Base-by-base conservation (phyloP, 352 stramenopile genomes). In the Phytophthora capsici region DNA sequence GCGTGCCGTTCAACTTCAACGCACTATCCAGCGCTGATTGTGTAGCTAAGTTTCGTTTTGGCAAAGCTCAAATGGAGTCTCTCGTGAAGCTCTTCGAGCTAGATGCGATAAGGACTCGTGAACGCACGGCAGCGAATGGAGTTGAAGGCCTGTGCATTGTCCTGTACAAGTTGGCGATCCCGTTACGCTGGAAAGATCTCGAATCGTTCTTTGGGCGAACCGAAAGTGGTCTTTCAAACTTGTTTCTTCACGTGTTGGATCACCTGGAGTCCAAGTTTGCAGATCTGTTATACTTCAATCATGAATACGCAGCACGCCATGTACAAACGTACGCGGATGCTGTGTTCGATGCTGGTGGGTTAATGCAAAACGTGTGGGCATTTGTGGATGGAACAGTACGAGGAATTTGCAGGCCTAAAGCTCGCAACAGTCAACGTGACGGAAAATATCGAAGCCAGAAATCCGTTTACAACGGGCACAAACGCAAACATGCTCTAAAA, bases 401-500 rank as follows among this genome's bases (percentile, higher is more conserved):
- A 36, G 55, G 54, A 4, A 62, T 71, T 9, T 60, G 23, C 16
- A 16, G 47, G 22, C 55, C 55, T 13, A 14, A 0, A 7, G 23
- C 63, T 30, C 13, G 52, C 20, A 51, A 55, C 10, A 10, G 12
- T 8, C 28, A 10, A 14, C 28, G 43, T 10, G 23, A 53, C 2
- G n/a, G 61, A n/a, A 57, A 57, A 9, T 49, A 23, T 14, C 17
- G 63, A n/a, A 58, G 46, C 2, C 51, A 59, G n/a, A 30, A 57
- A 30, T 69, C 52, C 0, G 46, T 68, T 2, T 70, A 68, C 17
- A 78, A 69, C 26, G 64, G 59, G 0, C 64, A 73, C 19, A 71
- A 71, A 36, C 26, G 63, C 5, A 70, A 77, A 32, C 50, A 73
- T 30, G 45, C 50, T 0, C 56, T 77, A 1, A 68, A 71, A 34